Evolutionary conservation across 1,284 basidiomycete species (phyloP).

Genomic region (Rhodotorula sp.): DNA sequence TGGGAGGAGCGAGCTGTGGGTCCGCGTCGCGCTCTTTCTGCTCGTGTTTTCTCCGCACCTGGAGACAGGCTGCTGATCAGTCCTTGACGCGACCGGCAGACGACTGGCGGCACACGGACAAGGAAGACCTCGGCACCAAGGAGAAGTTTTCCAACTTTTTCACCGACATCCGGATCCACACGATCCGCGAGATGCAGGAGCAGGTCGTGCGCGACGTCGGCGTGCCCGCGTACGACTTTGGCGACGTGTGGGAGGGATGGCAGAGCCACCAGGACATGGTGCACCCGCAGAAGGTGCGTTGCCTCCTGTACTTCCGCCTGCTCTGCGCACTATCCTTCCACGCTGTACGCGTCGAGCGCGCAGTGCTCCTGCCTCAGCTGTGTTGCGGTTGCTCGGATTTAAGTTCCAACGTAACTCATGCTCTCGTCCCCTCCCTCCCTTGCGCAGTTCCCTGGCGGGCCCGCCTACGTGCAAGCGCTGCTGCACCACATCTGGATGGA

Average conservation of each 20-base stretch:
- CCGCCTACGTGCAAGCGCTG: constrained; percentile 41
- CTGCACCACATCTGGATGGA: constrained; percentile 46
- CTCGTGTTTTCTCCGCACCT: not conserved
- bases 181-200: constrained; percentile 45
- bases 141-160: constrained; percentile 45
- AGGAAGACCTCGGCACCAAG: constrained; percentile 16
- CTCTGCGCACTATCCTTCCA: too few species aligned
- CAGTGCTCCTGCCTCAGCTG: not conserved
- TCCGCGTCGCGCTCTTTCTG: not conserved
- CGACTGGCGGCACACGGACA: constrained; percentile 36
- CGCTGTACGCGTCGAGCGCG: not conserved
- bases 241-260: constrained; percentile 45
- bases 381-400: not conserved
- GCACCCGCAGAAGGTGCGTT: constrained; percentile 42
- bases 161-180: constrained; percentile 44
- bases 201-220: constrained; percentile 39
- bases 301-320: not conserved
- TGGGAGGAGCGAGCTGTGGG: constrained; percentile 37
- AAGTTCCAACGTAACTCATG: not conserved
- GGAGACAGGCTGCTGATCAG: not conserved
- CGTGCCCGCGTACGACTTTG: constrained; percentile 44
- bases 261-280: constrained; percentile 43
- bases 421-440: not conserved
- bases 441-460: constrained; percentile 42
- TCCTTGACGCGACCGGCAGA: constrained; percentile 11